Evolutionary conservation across 2,329 filamentous ascomycete species (phyloP).

Genomic region (Aspergillus sp.): DNA sequence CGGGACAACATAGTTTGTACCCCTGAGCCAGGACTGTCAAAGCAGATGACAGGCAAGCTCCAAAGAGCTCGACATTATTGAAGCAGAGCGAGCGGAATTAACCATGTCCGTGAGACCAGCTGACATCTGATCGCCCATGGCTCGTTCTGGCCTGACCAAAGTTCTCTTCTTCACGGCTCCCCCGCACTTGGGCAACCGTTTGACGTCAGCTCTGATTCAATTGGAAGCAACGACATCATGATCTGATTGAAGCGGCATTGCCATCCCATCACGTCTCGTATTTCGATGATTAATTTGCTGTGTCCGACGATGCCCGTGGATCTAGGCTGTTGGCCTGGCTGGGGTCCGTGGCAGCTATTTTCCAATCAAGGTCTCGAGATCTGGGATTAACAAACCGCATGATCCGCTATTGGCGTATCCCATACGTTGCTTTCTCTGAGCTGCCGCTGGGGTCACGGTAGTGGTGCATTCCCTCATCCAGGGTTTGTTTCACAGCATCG

Average conservation of each 20-base stretch:
- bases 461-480: slow-evolving; percentile 13
- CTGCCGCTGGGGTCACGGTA: background rate
- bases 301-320: background rate
- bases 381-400: background rate
- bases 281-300: slow-evolving; percentile 9
- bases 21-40: background rate
- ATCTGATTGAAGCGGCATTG: background rate
- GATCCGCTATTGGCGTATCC: slow-evolving; percentile 12
- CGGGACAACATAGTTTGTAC: background rate
- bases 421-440: slow-evolving; percentile 2
- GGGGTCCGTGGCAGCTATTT: slow-evolving; percentile 7
- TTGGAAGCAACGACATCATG: slow-evolving; percentile 7
- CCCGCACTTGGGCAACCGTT: slow-evolving; percentile 13
- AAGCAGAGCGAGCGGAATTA: background rate
- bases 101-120: background rate
- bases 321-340: slow-evolving; percentile 2
- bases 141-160: background rate
- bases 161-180: background rate
- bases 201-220: slow-evolving; percentile 18
- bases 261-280: background rate
- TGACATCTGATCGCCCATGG: background rate
- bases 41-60: background rate
- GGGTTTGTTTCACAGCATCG: slow-evolving; percentile 9
- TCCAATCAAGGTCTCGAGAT: slow-evolving; percentile 5
- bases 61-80: background rate